Conservation (phyloP, 2,329 filamentous ascomycete species). For the Escovopsis sp. region DNA sequence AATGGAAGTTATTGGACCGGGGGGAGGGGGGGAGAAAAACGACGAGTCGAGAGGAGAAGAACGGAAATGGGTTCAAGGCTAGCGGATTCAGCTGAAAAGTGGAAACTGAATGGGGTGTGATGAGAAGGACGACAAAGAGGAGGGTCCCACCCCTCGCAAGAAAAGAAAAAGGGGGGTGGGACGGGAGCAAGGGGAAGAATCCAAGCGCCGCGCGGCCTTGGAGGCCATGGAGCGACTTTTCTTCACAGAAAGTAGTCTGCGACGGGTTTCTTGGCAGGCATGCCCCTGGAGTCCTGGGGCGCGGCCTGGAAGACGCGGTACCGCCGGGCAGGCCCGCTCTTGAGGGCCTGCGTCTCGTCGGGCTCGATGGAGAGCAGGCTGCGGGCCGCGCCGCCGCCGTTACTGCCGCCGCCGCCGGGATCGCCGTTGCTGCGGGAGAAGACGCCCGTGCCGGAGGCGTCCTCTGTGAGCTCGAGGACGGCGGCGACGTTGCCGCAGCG, state of each 20-base stretch:
- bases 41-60: no score
- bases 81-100: no score
- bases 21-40: background rate
- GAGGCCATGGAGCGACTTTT: background rate
- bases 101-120: no score
- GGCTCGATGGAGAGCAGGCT: constrained; percentile 32
- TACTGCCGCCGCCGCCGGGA: constrained; percentile 36
- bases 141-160: no score
- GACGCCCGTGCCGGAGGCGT: constrained; percentile 59
- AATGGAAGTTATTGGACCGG: no score
- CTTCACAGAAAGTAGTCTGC: constrained; percentile 79
- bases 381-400: constrained; percentile 35
- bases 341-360: constrained; percentile 21
- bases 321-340: constrained; percentile 64
- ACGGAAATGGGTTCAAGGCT: no score
- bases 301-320: constrained; percentile 96
- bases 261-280: constrained; percentile 97
- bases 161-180: background rate
- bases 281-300: constrained; percentile 86
- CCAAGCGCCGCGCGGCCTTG: background rate
- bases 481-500: constrained; percentile 91
- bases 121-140: no score
- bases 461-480: constrained; percentile 82
- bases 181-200: background rate
- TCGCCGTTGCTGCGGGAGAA: constrained; percentile 60